Evolutionary conservation across 805 yeast genomes (phyloP).

Genomic region (Candida broadrunensis): DNA sequence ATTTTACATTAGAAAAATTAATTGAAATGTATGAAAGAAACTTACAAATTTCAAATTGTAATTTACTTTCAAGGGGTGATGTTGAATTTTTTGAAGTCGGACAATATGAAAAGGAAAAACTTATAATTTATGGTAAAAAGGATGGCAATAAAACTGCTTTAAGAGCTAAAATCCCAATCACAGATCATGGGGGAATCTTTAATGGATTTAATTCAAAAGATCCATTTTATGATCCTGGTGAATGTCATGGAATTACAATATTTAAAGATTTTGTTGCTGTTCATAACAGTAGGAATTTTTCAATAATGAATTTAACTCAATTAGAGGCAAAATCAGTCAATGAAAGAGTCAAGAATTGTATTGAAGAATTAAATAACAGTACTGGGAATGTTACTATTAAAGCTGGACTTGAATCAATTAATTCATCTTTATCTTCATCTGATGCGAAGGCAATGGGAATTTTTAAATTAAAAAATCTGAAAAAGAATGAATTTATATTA

Average conservation of each 20-base stretch:
- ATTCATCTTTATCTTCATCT: slow-evolving; percentile 35
- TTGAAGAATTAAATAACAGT: slow-evolving; percentile 28
- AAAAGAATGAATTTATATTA: slow-evolving; percentile 49
- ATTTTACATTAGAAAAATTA: slow-evolving; percentile 62
- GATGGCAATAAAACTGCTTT: not conserved
- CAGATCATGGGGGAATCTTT: slow-evolving; percentile 51
- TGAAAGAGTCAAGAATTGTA: slow-evolving; percentile 13
- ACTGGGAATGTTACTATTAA: slow-evolving; percentile 1
- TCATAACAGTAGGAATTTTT: slow-evolving; percentile 65
- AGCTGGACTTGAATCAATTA: slow-evolving; percentile 34
- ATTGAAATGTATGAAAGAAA: slow-evolving; percentile 53
- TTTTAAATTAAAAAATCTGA: slow-evolving; percentile 50
- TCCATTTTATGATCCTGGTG: slow-evolving; percentile 51
- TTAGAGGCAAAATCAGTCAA: slow-evolving; percentile 50
- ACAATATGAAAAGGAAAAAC: slow-evolving; percentile 58
- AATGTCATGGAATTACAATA: slow-evolving; percentile 57
- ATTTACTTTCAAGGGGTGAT: slow-evolving; percentile 46
- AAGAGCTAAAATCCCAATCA: slow-evolving; percentile 36
- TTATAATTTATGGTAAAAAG: slow-evolving; percentile 33
- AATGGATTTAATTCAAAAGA: slow-evolving; percentile 37
- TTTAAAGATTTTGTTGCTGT: slow-evolving; percentile 67
- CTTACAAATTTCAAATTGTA: slow-evolving; percentile 41
- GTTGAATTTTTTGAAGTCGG: slow-evolving; percentile 65
- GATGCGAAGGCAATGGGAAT: slow-evolving; percentile 57
- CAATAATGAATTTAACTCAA: slow-evolving; percentile 58